Percentiles rank a stretch among this genome's conserved stretches.
These are phyloP conservation scores for Puccinia novopanici DNA, from an alignment of 1,284 basidiomycete genomes.

Conservation along the genomic window DNA sequence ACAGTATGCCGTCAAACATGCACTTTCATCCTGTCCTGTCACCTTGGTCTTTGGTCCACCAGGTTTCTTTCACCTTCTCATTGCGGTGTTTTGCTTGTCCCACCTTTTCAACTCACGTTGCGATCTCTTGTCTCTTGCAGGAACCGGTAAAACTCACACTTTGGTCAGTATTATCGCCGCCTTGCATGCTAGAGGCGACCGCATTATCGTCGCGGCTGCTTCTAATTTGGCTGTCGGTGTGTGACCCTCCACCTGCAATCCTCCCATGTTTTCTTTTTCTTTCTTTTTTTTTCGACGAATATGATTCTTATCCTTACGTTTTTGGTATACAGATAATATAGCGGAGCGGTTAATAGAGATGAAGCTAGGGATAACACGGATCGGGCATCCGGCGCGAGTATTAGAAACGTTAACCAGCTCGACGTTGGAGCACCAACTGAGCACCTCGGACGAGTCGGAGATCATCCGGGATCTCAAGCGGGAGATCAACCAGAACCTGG, in stretches of 20 bases:
- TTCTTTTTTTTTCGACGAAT: conserved; percentile 33
- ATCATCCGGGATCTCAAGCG: conserved; percentile 80
- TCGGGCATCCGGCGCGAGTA: conserved; percentile 91
- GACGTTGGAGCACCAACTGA: conserved; percentile 85
- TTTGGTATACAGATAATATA: conserved; percentile 69
- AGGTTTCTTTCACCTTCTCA: conserved; percentile 24
- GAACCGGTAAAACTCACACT: conserved; percentile 48
- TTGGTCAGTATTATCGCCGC: conserved; percentile 47
- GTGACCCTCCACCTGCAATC: conserved; percentile 20
- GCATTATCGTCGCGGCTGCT: conserved; percentile 81
- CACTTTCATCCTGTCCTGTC: conserved; percentile 41
- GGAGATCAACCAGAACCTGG: conserved; percentile 74
- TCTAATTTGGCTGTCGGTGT: conserved; percentile 79
- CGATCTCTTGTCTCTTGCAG: conserved; percentile 1
- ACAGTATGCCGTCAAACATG: conserved; percentile 43
- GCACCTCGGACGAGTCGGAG: conserved; percentile 73
- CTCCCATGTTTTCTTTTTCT: background rate
- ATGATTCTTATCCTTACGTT: conserved; percentile 44
- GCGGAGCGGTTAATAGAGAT: conserved; percentile 71
- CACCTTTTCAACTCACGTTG: too few species aligned
- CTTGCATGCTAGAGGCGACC: conserved; percentile 60
- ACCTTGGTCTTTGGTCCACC: conserved; percentile 50
- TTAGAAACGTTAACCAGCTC: conserved; percentile 73
- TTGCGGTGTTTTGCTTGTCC: too few species aligned
- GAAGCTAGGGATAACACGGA: conserved; percentile 66